These are phyloP conservation scores for Fusarium palustre DNA, from an alignment of 2,329 filamentous ascomycete genomes.

Conservation along the genomic window DNA sequence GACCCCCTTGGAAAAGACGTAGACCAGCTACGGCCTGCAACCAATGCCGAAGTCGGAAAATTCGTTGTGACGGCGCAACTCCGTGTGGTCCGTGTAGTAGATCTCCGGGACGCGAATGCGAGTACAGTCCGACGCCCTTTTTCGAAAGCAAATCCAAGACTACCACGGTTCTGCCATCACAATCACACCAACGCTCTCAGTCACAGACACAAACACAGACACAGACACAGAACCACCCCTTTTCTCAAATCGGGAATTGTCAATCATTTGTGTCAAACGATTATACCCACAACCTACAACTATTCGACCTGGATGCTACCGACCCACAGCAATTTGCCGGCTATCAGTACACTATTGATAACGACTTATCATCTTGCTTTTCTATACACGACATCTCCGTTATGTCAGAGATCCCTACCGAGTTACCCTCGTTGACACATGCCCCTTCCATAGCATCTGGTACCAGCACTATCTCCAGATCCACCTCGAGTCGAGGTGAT, in stretches of 20 bases:
- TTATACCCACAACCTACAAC: background rate
- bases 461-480: background rate
- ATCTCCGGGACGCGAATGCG: background rate
- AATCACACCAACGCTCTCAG: background rate
- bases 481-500: background rate
- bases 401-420: background rate
- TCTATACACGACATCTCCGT: background rate
- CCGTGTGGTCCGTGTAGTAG: constrained; percentile 1
- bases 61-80: background rate
- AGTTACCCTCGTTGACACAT: background rate
- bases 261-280: background rate
- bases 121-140: background rate
- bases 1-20: constrained; percentile 1
- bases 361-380: background rate
- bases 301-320: background rate
- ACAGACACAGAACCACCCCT: background rate
- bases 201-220: background rate
- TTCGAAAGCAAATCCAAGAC: background rate
- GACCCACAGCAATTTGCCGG: background rate
- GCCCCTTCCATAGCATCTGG: background rate
- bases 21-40: constrained; percentile 5
- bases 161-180: background rate
- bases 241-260: background rate
- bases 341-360: background rate
- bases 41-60: constrained; percentile 1